phyloP scores from a whole-genome alignment of 257 asterid species.

The Petunia secreta region DNA sequence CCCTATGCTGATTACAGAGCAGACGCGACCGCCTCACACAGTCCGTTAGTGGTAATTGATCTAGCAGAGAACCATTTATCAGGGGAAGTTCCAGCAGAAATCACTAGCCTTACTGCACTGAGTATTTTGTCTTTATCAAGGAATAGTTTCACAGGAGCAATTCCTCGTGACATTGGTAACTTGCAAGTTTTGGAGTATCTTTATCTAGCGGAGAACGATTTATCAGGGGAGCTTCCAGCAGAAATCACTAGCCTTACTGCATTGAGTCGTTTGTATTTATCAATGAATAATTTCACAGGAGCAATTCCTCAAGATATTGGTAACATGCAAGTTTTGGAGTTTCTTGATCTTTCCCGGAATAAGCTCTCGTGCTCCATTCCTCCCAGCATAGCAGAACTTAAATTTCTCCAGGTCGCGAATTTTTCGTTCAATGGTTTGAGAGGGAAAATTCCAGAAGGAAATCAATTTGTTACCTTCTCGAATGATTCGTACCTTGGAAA shows the following conservation, averaged over 20 bases:
- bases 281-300: slow-evolving; percentile 12
- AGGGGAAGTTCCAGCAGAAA: slow-evolving; percentile 20
- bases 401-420: fast-evolving
- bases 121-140: neutral
- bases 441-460: neutral
- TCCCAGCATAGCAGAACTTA: neutral
- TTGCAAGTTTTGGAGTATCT: fast-evolving
- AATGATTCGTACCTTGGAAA: neutral
- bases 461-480: fast-evolving
- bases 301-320: neutral
- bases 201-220: neutral
- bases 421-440: slow-evolving; percentile 13
- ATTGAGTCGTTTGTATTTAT: neutral
- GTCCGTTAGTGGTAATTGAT: neutral
- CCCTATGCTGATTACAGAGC: neutral
- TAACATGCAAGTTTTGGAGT: neutral
- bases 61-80: slow-evolving; percentile 24
- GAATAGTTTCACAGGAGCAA: slow-evolving; percentile 14
- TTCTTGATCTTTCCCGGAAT: neutral
- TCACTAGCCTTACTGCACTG: neutral
- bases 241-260: neutral
- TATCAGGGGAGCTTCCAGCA: slow-evolving; percentile 22
- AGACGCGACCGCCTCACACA: neutral
- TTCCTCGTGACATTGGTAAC: neutral
- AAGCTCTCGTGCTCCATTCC: neutral